Conservation (phyloP, 169 alveolate species). For the Plasmodium gonderi region DNA sequence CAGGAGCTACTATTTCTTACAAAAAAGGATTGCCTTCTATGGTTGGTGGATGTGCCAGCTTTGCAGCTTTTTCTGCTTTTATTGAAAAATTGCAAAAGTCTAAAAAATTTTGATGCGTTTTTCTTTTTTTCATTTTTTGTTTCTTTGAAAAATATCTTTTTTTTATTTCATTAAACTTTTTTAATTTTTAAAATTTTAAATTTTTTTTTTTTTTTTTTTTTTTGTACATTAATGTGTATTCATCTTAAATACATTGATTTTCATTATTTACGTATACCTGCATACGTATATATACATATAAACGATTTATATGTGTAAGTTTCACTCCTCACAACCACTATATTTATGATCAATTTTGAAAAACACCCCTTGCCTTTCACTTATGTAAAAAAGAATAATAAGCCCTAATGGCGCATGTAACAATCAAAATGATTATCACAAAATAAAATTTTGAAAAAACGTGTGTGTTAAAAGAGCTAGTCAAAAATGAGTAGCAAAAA, state of each 20-base stretch:
- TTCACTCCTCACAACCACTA: background rate
- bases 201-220: too few species aligned
- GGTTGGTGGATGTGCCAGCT: constrained; percentile 80
- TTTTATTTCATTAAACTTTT: too few species aligned
- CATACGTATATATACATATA: background rate
- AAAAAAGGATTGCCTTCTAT: constrained; percentile 81
- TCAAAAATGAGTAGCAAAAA: background rate
- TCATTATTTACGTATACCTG: background rate
- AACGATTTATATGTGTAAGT: background rate
- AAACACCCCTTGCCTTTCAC: background rate
- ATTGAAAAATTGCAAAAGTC: constrained; percentile 77
- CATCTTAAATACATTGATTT: background rate
- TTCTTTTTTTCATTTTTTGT: constrained; percentile 6
- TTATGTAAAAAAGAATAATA: background rate
- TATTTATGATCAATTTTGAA: background rate
- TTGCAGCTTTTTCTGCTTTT: constrained; percentile 82
- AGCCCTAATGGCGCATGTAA: background rate
- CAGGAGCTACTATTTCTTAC: constrained; percentile 83
- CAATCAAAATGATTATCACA: background rate
- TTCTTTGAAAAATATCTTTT: background rate
- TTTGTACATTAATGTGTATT: background rate
- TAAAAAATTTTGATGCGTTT: constrained; percentile 2
- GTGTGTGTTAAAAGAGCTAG: background rate
- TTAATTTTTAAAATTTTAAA: too few species aligned
- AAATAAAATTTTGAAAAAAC: background rate